Evolutionary conservation across 192 early-diverging fungal genomes (phyloP).

Genomic region (Mycoemilia scoparia): DNA sequence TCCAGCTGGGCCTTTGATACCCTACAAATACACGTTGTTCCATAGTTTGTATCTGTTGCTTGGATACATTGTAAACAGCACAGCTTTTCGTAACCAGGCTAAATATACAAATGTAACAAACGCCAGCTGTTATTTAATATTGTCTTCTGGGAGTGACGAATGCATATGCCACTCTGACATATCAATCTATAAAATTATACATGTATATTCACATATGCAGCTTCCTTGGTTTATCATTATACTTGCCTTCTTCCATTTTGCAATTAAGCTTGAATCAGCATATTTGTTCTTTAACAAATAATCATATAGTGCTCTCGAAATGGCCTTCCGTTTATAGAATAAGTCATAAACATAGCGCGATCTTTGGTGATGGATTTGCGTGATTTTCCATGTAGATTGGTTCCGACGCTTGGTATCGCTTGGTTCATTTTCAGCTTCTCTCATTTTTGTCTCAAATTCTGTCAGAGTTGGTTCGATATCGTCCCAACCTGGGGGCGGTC

Average conservation of each 20-base stretch:
- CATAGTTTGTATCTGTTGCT: constrained; percentile 90
- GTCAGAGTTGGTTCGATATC: constrained; percentile 82
- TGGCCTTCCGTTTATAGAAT: constrained; percentile 88
- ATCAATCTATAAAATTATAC: no score
- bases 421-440: constrained; percentile 95
- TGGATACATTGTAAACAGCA: constrained; percentile 97
- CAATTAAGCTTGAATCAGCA: constrained; percentile 84
- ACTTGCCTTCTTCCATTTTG: constrained; percentile 90
- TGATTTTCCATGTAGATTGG: constrained; percentile 87
- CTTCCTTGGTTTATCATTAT: background rate
- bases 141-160: no score
- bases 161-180: no score
- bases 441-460: constrained; percentile 87
- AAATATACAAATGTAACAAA: no score
- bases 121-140: no score
- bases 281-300: constrained; percentile 82
- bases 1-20: constrained; percentile 82
- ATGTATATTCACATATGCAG: no score
- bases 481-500: constrained; percentile 87
- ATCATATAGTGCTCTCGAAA: constrained; percentile 80
- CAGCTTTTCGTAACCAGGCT: constrained; percentile 90
- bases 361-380: constrained; percentile 92
- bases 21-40: constrained; percentile 92
- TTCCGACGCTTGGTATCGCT: constrained; percentile 84
- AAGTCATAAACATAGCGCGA: constrained; percentile 93